Base-by-base conservation (phyloP, 2,329 filamentous ascomycete species). In the Sporothrix brunneoviolacea region DNA sequence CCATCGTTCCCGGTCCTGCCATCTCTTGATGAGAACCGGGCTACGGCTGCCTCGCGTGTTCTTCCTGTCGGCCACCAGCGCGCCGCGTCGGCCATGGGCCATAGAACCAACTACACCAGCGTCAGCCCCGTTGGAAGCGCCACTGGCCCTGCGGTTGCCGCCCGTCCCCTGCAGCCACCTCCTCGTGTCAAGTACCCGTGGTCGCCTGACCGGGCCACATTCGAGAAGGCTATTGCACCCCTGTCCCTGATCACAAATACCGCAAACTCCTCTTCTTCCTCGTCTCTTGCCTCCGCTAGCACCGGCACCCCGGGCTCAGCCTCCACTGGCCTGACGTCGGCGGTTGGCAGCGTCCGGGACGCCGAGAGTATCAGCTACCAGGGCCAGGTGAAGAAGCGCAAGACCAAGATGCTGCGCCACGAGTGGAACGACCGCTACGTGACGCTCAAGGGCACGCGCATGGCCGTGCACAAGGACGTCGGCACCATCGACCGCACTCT, bases 351-450 rank as follows among this genome's bases (percentile, higher is more conserved):
- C 35, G 44, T 56, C 56, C 64, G 51, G 58, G 62, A 58, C 57
- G 62, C 65, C 45, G 70, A 75, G 48, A 80, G 81, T 51, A 69
- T 85, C 55, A 79, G 80, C 30, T 88, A 91, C 67, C 80, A 87
- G 44, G 93, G 93, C 2, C 90, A 84, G 68, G 95, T 98, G 82
- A 91, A 89, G 75, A 95, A 95, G 75, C 88, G 91, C 63, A 89
- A 89, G 71, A 94, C 86, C 30, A 83, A 83, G 62, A 83, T 95
- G 73, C 79, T 95, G 54, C 87, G 89, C 38, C 88, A 95, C 66
- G 91, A 96, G 70, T 96, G 91, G 91, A 82, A 90, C 62, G 88
- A 94, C 65, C 85, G 89, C 59, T 93, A 91, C 71, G 94, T 93
- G 66, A 89, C 88, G 22, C 83, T 96, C 56, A 83, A 83, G 60